Evolutionary conservation across 192 early-diverging fungal genomes (phyloP), one percentile per base, ranked within the genome.

Genomic region (Podila epigama): DNA sequence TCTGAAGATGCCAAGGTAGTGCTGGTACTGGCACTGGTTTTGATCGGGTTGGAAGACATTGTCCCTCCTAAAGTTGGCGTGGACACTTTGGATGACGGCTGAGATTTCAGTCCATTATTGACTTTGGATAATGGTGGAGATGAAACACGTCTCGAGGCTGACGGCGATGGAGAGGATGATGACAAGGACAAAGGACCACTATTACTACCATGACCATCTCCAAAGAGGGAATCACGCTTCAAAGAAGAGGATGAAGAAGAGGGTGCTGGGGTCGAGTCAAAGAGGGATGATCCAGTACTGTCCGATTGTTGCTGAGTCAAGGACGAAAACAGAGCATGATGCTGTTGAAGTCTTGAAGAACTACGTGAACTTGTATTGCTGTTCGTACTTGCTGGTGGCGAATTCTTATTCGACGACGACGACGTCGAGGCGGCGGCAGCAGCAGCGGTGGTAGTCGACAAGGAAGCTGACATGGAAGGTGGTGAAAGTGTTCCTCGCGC

Each of bases 291-390:
- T n/a, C 58, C 51, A 36, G 42, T 35, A 25, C 41, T 44, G 8
- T 27, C 39, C 16, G 66, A 32, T 16, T 64, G 66, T 0, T 42
- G 28, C 12, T 41, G 51, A 1, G 73, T 68, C 50, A 77, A 36
- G 8, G 73, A 77, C 0, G 73, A 68, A 20, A 77, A 68, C 18
- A 68, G 61, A 13, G 66, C 65, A 63, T 75, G 50, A n/a, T 75
- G 65, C 25, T 75, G n/a, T n/a, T n/a, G 71, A 33, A 66, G 52
- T 11, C 71, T 58, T 28, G 71, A 75, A 3, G 71, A 75, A 31
- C 71, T 75, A 16, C 71, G 71, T 27, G 71, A 75, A 32, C n/a
- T n/a, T n/a, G n/a, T n/a, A n/a, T 51, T 67, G 31, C 51, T 5
- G 4, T 58, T 58, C 34, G 71, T 67, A 1, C 65, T n/a, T n/a